Base-by-base conservation (phyloP, 441 rosid species). In the Brassica balearica region DNA sequence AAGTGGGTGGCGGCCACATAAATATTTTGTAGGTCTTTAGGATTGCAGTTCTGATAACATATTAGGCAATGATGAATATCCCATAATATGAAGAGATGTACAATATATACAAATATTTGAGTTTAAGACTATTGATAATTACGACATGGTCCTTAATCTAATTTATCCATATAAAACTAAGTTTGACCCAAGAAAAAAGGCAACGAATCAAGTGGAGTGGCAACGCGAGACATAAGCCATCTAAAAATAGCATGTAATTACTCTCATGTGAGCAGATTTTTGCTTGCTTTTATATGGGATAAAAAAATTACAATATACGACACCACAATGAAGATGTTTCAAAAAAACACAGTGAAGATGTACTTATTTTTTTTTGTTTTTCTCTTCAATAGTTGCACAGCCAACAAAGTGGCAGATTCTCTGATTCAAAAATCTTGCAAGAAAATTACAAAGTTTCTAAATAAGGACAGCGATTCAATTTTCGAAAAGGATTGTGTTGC, bases 331-430 rank as follows among this genome's bases (percentile, higher is more conserved):
- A 29, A 29, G 34, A 29, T 29, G 34, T 29, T 29, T 29, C 34
- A 5, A 29, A 29, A 29, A 29, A 29, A 29, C 34, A 29, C 34
- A 29, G 34, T 29, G 34, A 29, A 29, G 34, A 29, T 29, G 34
- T 29, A 29, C 34, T 3, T 29, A 1, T 5, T 29, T 29, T 29
- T 29, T 29, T 29, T 62, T 15, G 19, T 43, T 75, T 34, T 69
- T 4, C 55, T 61, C 41, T 19, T 29, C 43, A 61, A 32, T 48
- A 25, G 79, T 68, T 60, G 11, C 25, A 69, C 53, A 5, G 55
- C 79, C 63, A 62, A 69, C 23, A 48, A 25, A 23, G 61, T 11
- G 22, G 61, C 66, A 17, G 69, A 58, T 17, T 69, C 74, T 76
- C 34, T 29, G 34, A 29, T 29, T 29, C 34, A 29, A 29, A 29